These are phyloP conservation scores for Talaromyces proteolyticus DNA, from an alignment of 495 filamentous ascomycete genomes.

Conservation along the genomic window DNA sequence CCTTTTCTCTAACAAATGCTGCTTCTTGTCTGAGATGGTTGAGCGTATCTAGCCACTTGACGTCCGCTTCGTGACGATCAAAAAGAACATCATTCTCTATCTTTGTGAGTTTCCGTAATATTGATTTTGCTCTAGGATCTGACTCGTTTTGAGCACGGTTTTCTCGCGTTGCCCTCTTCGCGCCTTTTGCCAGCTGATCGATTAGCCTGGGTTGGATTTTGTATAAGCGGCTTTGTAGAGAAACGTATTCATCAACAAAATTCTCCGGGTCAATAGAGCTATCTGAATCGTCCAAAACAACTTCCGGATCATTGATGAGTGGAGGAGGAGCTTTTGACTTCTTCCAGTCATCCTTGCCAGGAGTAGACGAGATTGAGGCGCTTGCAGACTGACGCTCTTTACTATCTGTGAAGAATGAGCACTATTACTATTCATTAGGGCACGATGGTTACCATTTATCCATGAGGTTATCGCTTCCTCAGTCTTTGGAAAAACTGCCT, in stretches of 20 bases:
- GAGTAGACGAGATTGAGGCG: slow-evolving; percentile 18
- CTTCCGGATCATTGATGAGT: slow-evolving; percentile 11
- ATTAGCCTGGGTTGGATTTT: slow-evolving; percentile 59
- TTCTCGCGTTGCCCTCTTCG: slow-evolving; percentile 22
- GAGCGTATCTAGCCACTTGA: slow-evolving; percentile 61
- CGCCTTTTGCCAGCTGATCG: slow-evolving; percentile 36
- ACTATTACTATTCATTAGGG: slow-evolving; percentile 10
- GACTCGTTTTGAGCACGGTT: slow-evolving; percentile 16
- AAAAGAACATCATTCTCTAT: slow-evolving; percentile 86
- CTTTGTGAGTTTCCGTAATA: slow-evolving; percentile 64
- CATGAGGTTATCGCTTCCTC: slow-evolving; percentile 32
- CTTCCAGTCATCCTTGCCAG: slow-evolving; percentile 19
- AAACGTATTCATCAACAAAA: slow-evolving; percentile 68
- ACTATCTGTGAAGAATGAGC: slow-evolving; percentile 28
- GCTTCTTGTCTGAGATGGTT: slow-evolving; percentile 60
- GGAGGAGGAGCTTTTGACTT: slow-evolving; percentile 23
- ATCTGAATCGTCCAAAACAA: slow-evolving; percentile 38
- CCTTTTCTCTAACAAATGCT: slow-evolving; percentile 28
- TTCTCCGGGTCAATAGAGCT: slow-evolving; percentile 63
- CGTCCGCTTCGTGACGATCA: slow-evolving; percentile 69
- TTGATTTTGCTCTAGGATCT: slow-evolving; percentile 49
- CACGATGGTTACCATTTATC: slow-evolving; percentile 35
- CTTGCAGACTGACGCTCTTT: slow-evolving; percentile 18
- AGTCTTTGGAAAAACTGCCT: slow-evolving; percentile 24
- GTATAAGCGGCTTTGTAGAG: slow-evolving; percentile 65